Evolutionary conservation across 352 stramenopile species (phyloP).

Genomic region (Pythium rishiriense): DNA sequence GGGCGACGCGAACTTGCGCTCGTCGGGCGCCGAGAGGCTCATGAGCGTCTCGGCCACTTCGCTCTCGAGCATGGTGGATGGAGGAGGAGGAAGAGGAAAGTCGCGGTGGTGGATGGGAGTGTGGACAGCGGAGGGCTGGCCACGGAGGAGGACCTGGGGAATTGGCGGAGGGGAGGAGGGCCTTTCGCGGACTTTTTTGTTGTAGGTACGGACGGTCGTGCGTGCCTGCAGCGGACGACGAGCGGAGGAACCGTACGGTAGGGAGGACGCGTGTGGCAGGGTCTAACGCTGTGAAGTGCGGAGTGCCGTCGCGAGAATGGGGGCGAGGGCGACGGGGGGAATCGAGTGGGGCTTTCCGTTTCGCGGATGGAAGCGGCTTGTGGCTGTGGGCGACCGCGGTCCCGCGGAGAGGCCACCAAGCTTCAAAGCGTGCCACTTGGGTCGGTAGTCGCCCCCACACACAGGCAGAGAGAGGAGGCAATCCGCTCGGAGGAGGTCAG

Average conservation of each 20-base stretch:
- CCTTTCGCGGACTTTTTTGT: not conserved
- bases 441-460: conserved; percentile 12
- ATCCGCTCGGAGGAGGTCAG: conserved; percentile 13
- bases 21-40: conserved; percentile 75
- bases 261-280: not conserved
- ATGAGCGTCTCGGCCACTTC: conserved; percentile 81
- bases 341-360: conserved; percentile 10
- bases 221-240: too few relatives aligned
- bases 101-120: not conserved
- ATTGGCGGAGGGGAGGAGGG: not conserved
- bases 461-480: conserved; percentile 7
- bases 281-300: conserved; percentile 1
- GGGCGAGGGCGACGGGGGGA: not conserved
- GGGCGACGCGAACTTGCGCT: conserved; percentile 59
- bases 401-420: not conserved
- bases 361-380: conserved; percentile 6
- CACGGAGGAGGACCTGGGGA: not conserved
- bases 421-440: conserved; percentile 6
- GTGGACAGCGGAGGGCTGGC: not conserved
- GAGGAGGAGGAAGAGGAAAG: conserved; percentile 26
- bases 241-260: conserved; percentile 8
- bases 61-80: conserved; percentile 55
- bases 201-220: conserved; percentile 15
- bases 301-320: not conserved
- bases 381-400: conserved; percentile 5